Evolutionary conservation across 2,329 filamentous ascomycete species (phyloP), one percentile per base, ranked within the genome.

Genomic region (Trichophyton verrucosum): DNA sequence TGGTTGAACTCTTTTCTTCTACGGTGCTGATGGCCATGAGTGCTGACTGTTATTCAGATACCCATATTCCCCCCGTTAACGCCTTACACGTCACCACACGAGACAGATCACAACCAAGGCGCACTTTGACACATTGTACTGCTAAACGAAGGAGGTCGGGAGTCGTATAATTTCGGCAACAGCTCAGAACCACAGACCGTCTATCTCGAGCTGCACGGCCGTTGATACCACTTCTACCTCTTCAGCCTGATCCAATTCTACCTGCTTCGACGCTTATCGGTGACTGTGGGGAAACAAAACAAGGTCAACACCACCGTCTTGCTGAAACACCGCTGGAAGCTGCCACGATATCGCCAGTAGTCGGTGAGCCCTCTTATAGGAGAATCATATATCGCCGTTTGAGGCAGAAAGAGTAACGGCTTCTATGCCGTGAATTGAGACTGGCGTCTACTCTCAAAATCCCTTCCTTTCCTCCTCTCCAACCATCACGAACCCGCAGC

Each of bases 401-500:
- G 30, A 55, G 51, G 27, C 24, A 55, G 30, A 11, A 36, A 33
- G 55, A 3, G 11, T 44, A 40, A 57, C 55, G 55, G 55, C 55
- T 30, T 24, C 40, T 8, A 57, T 42, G 40, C 55, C 55, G 40
- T 57, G 36, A 57, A 57, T 57, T 59, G 58, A 65, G 63, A 65
- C 64, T 65, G 64, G 64, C 64, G 53, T 61, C 64, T 57, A 58
- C 64, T 57, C 56, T 59, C 58, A 57, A 57, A 27, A 44, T 44
- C 40, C 56, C 58, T 38, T 38, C 49, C 30, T 49, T 44, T 56
- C 42, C 57, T 63, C 60, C 51, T 58, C 44, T 47, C 59, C 36
- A 24, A 59, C 40, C 57, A n/a, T 8, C 57, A 38, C 51, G 51
- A 55, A 59, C 47, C 44, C 57, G 44, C 44, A 36, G 30, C 57